Conservation (phyloP, 2,329 filamentous ascomycete genomes). For the Thielaviopsis musarum region DNA sequence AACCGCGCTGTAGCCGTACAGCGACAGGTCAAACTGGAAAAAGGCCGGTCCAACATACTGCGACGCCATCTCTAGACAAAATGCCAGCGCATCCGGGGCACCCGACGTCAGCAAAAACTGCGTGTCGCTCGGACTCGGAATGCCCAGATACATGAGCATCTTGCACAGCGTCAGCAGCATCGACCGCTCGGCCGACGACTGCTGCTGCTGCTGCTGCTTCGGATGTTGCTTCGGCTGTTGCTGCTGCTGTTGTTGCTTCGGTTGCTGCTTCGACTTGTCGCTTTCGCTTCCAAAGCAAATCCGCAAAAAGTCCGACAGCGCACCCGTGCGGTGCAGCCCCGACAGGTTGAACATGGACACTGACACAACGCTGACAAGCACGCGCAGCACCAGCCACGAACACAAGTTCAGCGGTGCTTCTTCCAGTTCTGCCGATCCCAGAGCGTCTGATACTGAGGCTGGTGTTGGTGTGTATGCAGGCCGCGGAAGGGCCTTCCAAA, state of each 20-base stretch:
- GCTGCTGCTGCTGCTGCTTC: neutral
- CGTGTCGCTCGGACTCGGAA: conserved; percentile 68
- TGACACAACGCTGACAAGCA: conserved; percentile 39
- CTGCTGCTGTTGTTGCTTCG: neutral
- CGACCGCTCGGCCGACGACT: conserved; percentile 35
- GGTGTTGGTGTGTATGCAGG: neutral
- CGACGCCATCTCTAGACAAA: conserved; percentile 56
- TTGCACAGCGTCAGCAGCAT: conserved; percentile 51
- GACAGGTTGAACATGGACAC: conserved; percentile 53
- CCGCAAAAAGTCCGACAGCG: conserved; percentile 48
- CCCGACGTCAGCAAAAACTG: conserved; percentile 48
- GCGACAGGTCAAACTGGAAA: conserved; percentile 84
- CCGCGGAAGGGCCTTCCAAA: conserved; percentile 46
- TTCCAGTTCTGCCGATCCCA: neutral
- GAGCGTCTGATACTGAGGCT: neutral
- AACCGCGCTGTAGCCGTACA: conserved; percentile 75
- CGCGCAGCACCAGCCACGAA: conserved; percentile 48
- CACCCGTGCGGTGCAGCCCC: conserved; percentile 54
- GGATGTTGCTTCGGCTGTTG: neutral
- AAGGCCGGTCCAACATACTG: conserved; percentile 63
- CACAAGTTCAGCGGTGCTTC: conserved; percentile 30
- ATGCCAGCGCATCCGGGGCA: conserved; percentile 42
- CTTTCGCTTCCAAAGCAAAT: conserved; percentile 36
- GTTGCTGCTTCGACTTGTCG: neutral
- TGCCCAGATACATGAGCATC: conserved; percentile 54